A percentile compares a stretch with the other conserved stretches of the same genome.
These are phyloP conservation scores for Trichophyton mentagrophytes DNA, from an alignment of 2,329 filamentous ascomycete genomes.

Conservation along the genomic window DNA sequence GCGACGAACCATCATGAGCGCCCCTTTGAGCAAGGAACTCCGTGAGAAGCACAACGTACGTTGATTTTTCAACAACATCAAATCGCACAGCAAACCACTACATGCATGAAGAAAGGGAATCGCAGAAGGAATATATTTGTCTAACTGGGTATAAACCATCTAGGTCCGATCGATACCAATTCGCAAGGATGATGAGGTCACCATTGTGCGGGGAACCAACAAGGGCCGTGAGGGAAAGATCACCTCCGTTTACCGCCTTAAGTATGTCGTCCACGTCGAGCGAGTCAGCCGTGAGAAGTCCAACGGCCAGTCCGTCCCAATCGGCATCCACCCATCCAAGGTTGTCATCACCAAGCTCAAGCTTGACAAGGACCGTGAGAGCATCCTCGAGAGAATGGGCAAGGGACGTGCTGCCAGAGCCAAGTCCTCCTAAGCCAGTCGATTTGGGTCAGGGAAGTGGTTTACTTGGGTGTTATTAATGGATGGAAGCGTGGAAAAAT, in stretches of 20 bases:
- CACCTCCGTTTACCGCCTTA: constrained; percentile 93
- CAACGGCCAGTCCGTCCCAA: constrained; percentile 87
- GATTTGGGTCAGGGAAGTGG: background rate
- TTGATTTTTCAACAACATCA: background rate
- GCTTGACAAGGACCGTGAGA: constrained; percentile 50
- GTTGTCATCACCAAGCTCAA: constrained; percentile 98
- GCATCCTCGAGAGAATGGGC: constrained; percentile 35
- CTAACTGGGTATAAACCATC: background rate
- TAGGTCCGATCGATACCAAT: constrained; percentile 91
- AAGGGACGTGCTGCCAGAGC: constrained; percentile 34
- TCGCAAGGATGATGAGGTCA: constrained; percentile 95
- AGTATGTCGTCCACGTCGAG: constrained; percentile 96
- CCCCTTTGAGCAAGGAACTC: constrained; percentile 90
- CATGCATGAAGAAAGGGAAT: background rate
- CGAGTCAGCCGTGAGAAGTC: constrained; percentile 94
- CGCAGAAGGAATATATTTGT: background rate
- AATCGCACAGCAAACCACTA: background rate
- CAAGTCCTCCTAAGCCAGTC: background rate
- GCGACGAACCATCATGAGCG: constrained; percentile 94
- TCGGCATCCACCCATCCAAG: constrained; percentile 92
- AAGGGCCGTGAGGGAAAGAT: constrained; percentile 99
- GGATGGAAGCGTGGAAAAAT: background rate
- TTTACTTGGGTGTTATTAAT: constrained; percentile 2
- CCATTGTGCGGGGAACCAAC: constrained; percentile 80
- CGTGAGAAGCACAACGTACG: constrained; percentile 97